A percentile compares a stretch with the other conserved stretches of the same genome.
Evolutionary conservation across 164 flowering plant genomes (phyloP).

Genomic region (Piper longum): DNA sequence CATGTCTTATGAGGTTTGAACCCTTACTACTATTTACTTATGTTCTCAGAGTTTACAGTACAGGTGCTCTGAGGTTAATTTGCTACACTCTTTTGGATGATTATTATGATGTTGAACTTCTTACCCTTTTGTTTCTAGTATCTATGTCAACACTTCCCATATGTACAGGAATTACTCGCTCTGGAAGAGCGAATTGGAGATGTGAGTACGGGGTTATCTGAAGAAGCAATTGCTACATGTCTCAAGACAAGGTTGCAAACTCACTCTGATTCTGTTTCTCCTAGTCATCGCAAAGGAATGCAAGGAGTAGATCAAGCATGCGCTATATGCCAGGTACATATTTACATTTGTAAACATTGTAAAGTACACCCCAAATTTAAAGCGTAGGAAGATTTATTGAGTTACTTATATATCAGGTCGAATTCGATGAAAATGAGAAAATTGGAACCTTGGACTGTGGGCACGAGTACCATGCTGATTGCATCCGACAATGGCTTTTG

Average conservation of each 20-base stretch:
- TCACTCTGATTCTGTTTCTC: slow-evolving; percentile 13
- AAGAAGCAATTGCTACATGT: slow-evolving; percentile 28
- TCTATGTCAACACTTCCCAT: no score
- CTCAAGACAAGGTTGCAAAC: slow-evolving; percentile 37
- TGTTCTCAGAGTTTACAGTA: neutral
- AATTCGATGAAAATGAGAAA: slow-evolving; percentile 31
- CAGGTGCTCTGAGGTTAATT: no score
- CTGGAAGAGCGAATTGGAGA: slow-evolving; percentile 69
- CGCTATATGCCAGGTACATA: slow-evolving; percentile 71
- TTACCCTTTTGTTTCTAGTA: no score
- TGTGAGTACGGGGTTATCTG: slow-evolving; percentile 63
- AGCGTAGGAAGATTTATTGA: no score
- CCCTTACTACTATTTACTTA: no score
- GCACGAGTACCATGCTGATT: slow-evolving; percentile 71
- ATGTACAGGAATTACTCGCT: slow-evolving; percentile 70
- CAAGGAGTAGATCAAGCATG: slow-evolving; percentile 36
- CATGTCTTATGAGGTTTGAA: slow-evolving; percentile 86
- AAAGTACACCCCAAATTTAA: no score
- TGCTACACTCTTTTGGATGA: no score
- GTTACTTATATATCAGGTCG: slow-evolving; percentile 22
- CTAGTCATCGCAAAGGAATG: slow-evolving; percentile 19
- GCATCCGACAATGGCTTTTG: slow-evolving; percentile 70
- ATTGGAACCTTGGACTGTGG: slow-evolving; percentile 66
- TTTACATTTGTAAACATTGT: no score
- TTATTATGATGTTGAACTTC: no score